These are phyloP conservation scores for Coffea eugenioides DNA, from an alignment of 257 asterid species.

Conservation along the genomic window DNA sequence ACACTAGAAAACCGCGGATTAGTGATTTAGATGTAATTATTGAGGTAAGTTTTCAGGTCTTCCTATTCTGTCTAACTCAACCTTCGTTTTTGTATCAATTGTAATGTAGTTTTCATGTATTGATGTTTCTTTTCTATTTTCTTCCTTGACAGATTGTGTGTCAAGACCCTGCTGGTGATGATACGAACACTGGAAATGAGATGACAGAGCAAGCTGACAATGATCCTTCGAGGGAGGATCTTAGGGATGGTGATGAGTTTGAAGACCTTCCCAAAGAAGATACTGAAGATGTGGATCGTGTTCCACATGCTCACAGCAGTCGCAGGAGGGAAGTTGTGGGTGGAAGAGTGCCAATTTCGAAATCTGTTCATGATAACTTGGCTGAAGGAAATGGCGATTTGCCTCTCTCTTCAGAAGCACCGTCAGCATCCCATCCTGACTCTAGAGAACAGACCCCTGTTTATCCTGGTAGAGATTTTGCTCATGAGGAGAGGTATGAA, in stretches of 20 bases:
- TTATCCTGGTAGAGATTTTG: conserved; percentile 30
- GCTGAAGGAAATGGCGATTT: conserved; percentile 39
- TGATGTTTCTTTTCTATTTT: conserved; percentile 19
- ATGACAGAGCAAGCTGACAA: conserved; percentile 47
- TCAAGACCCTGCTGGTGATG: conserved; percentile 55
- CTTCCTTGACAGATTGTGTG: conserved; percentile 62
- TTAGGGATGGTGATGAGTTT: conserved; percentile 49
- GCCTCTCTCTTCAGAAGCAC: conserved; percentile 35
- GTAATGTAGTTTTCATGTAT: background rate
- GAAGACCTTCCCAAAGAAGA: conserved; percentile 51
- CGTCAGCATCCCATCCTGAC: conserved; percentile 30
- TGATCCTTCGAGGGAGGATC: conserved; percentile 35
- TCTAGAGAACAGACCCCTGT: conserved; percentile 34
- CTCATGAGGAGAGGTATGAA: conserved; percentile 58
- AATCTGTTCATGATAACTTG: conserved; percentile 30
- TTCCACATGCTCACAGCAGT: conserved; percentile 44
- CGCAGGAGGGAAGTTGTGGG: conserved; percentile 42
- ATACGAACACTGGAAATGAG: conserved; percentile 31
- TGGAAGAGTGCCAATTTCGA: conserved; percentile 42
- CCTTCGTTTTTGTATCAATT: background rate
- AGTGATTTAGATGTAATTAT: conserved; percentile 84
- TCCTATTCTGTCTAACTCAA: background rate
- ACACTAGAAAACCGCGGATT: conserved; percentile 80
- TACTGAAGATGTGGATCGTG: conserved; percentile 33
- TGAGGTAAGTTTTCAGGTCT: conserved; percentile 41